Conservation (phyloP, 2,329 filamentous ascomycete species). For the Pseudocercospora vitis region DNA sequence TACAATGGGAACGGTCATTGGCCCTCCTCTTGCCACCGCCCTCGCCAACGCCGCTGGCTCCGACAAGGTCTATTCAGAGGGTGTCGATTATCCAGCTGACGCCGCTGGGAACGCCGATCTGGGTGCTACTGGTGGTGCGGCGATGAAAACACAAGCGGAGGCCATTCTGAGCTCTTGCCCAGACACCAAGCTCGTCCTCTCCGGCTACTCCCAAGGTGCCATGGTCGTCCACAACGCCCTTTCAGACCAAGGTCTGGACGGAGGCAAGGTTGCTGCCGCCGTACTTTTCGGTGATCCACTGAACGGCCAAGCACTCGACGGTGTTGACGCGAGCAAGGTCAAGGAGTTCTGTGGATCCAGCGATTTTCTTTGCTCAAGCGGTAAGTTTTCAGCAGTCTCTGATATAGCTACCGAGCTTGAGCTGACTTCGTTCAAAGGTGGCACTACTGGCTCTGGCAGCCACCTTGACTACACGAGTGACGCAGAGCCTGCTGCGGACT, state of each 20-base stretch:
- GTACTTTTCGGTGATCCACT: conserved; percentile 34
- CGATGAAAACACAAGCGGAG: conserved; percentile 20
- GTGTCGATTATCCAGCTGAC: conserved; percentile 33
- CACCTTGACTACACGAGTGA: conserved; percentile 30
- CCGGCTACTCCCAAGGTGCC: conserved; percentile 26
- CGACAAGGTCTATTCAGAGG: conserved; percentile 23
- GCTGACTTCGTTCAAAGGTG: conserved; percentile 10
- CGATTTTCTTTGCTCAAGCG: conserved; percentile 26
- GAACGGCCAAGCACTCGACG: conserved; percentile 29
- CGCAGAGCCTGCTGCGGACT: conserved; percentile 29
- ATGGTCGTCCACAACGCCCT: conserved; percentile 28
- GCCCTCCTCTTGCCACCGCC: conserved; percentile 25
- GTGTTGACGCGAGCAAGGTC: conserved; percentile 27
- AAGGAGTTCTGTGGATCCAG: conserved; percentile 28
- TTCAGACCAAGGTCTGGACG: conserved; percentile 20
- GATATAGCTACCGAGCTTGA: neutral
- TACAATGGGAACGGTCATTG: conserved; percentile 49
- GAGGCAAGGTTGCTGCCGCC: conserved; percentile 30
- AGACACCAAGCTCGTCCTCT: conserved; percentile 25
- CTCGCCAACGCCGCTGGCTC: conserved; percentile 23
- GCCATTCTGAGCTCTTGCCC: conserved; percentile 22
- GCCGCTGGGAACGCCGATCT: conserved; percentile 26
- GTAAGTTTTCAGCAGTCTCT: neutral
- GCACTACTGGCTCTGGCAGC: conserved; percentile 24
- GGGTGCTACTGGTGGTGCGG: conserved; percentile 28